phyloP scores from a whole-genome alignment of 116 monocot species.

The Papilionanthe hybrid region DNA sequence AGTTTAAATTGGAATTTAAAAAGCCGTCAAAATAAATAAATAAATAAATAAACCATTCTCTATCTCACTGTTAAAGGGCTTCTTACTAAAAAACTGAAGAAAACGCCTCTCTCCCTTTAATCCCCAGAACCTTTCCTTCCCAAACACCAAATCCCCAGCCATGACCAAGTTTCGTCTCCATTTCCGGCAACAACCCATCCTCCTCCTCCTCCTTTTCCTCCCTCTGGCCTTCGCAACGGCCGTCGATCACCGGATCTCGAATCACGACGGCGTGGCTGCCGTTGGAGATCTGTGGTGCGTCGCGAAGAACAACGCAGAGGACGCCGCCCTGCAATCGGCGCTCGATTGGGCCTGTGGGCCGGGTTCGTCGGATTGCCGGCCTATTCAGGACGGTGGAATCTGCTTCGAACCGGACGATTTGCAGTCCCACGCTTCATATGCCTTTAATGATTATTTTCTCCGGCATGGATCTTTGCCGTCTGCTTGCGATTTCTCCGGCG shows the following conservation, averaged over 20 bases:
- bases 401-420: conserved; percentile 69
- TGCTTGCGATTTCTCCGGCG: conserved; percentile 87
- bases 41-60: background rate
- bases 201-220: conserved; percentile 7
- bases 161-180: background rate
- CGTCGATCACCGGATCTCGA: background rate
- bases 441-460: conserved; percentile 86
- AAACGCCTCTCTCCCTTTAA: background rate
- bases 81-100: background rate
- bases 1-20: no score
- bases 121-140: background rate
- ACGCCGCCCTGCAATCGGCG: conserved; percentile 63
- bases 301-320: conserved; percentile 96
- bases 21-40: no score
- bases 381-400: conserved; percentile 66
- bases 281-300: conserved; percentile 77
- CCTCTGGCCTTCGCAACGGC: background rate
- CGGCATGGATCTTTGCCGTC: conserved; percentile 29
- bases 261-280: background rate
- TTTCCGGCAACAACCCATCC: background rate
- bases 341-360: conserved; percentile 88
- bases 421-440: conserved; percentile 75
- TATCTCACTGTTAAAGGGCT: background rate
- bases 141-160: background rate
- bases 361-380: conserved; percentile 70